Percentiles rank a stretch among this genome's conserved stretches.
These are phyloP conservation scores for Plasmopara viticola DNA, from an alignment of 352 stramenopile species.

Conservation along the genomic window DNA sequence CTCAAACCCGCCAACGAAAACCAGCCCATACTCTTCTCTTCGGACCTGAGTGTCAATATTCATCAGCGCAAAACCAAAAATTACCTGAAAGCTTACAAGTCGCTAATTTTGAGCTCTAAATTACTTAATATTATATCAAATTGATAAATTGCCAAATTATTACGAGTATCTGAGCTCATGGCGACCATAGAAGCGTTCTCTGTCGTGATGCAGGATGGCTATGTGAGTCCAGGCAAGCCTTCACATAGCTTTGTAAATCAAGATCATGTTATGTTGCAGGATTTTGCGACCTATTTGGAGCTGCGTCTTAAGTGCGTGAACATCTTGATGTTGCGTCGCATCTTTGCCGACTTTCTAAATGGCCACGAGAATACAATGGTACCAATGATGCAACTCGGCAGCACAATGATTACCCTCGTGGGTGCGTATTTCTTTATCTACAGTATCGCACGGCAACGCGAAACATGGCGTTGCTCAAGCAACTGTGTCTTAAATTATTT, in stretches of 20 bases:
- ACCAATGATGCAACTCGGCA: conserved; percentile 29
- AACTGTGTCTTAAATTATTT: conserved; percentile 33
- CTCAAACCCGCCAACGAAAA: not conserved
- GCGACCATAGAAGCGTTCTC: conserved; percentile 1
- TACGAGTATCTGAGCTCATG: no score
- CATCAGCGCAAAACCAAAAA: not conserved
- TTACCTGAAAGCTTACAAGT: no score
- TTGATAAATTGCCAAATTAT: no score
- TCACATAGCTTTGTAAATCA: conserved; percentile 16
- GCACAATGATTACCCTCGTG: conserved; percentile 27
- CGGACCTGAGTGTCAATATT: conserved; percentile 2
- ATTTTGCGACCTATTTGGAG: conserved; percentile 53
- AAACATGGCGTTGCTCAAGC: conserved; percentile 32
- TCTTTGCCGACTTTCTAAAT: conserved; percentile 49
- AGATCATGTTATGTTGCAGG: conserved; percentile 38
- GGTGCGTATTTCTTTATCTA: conserved; percentile 39
- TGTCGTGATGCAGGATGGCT: conserved; percentile 27
- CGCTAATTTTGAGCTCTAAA: no score
- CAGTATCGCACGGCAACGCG: conserved; percentile 30
- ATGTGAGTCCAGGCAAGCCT: conserved; percentile 17
- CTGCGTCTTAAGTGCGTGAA: conserved; percentile 37
- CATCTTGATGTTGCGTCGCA: conserved; percentile 43
- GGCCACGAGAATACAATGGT: conserved; percentile 39
- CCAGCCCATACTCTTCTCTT: not conserved
- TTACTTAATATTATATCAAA: no score